phyloP scores from a whole-genome alignment of 192 early-diverging fungal species.

The Dimargaris cristalligena region DNA sequence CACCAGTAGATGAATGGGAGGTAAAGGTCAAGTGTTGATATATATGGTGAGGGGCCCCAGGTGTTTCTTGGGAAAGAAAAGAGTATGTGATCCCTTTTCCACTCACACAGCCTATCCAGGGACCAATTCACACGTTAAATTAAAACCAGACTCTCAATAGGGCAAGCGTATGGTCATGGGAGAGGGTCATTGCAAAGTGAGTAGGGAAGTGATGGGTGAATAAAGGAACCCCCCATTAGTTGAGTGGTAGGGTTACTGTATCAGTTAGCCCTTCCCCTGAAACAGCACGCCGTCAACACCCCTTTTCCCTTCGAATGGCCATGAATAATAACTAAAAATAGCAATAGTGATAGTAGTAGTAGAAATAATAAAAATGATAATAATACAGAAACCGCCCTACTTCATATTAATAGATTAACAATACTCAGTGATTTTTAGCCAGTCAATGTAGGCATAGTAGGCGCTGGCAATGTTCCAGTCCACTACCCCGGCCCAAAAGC shows the following conservation, averaged over 20 bases:
- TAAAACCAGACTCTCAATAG: too few relatives aligned
- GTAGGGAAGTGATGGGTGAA: neutral
- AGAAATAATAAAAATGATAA: neutral
- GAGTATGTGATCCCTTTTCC: too few relatives aligned
- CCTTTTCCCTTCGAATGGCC: neutral
- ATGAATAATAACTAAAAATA: neutral
- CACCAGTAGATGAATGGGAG: too few relatives aligned
- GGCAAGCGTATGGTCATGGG: too few relatives aligned
- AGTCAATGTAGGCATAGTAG: conserved; percentile 6
- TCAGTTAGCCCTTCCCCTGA: neutral
- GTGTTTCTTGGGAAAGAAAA: too few relatives aligned
- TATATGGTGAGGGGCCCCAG: too few relatives aligned
- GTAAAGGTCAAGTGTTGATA: too few relatives aligned
- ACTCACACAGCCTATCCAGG: too few relatives aligned
- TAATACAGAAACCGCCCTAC: neutral
- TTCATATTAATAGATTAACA: neutral
- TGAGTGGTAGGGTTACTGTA: neutral
- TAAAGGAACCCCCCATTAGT: neutral
- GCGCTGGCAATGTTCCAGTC: conserved; percentile 14
- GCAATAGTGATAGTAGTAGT: neutral
- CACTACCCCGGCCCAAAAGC: conserved; percentile 26
- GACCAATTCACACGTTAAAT: too few relatives aligned
- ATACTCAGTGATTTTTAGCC: conserved; percentile 1
- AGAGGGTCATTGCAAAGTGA: neutral
- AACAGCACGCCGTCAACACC: neutral